A percentile compares a stretch with the other conserved stretches of the same genome.
Conservation (phyloP, 208 protist genomes). For the Kentomonas sorsogonicus region DNA sequence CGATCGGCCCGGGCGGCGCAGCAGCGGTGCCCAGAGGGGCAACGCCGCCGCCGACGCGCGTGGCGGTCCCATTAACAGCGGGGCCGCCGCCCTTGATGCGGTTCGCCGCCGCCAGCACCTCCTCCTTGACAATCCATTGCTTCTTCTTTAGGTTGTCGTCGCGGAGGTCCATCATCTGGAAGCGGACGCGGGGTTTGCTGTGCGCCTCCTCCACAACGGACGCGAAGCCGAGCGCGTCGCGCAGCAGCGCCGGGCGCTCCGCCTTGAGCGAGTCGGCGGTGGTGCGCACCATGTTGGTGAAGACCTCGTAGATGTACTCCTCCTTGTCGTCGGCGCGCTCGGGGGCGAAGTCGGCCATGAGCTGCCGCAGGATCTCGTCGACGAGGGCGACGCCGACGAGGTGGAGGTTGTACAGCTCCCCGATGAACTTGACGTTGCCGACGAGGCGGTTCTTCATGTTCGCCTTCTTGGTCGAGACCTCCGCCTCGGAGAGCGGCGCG, state of each 20-base stretch:
- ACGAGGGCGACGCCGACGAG: conserved; percentile 62
- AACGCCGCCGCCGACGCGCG: no score
- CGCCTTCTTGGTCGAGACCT: conserved; percentile 58
- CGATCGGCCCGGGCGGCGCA: no score
- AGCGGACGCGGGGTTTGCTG: conserved; percentile 56
- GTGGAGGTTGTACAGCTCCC: conserved; percentile 72
- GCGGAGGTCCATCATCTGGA: conserved; percentile 78
- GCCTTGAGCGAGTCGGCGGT: conserved; percentile 34
- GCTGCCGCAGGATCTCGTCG: conserved; percentile 51
- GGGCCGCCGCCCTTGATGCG: no score
- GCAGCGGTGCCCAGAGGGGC: no score
- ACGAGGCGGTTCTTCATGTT: conserved; percentile 71
- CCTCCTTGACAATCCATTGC: conserved; percentile 37
- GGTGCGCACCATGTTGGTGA: conserved; percentile 56
- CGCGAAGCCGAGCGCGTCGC: conserved; percentile 48
- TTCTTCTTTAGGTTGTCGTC: conserved; percentile 45
- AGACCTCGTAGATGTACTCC: conserved; percentile 77
- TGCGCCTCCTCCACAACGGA: conserved; percentile 57
- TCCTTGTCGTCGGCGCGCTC: conserved; percentile 35
- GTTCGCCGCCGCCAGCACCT: no score
- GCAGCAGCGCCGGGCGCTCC: conserved; percentile 27
- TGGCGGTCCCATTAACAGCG: no score
- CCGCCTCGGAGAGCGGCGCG: conserved; percentile 49
- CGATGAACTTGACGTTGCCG: conserved; percentile 84
- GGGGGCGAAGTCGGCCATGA: conserved; percentile 54